Percentiles rank a stretch among this genome's conserved stretches.
phyloP scores from a whole-genome alignment of 768 basidiomycete species.

The Amanita pseudoporphyria region DNA sequence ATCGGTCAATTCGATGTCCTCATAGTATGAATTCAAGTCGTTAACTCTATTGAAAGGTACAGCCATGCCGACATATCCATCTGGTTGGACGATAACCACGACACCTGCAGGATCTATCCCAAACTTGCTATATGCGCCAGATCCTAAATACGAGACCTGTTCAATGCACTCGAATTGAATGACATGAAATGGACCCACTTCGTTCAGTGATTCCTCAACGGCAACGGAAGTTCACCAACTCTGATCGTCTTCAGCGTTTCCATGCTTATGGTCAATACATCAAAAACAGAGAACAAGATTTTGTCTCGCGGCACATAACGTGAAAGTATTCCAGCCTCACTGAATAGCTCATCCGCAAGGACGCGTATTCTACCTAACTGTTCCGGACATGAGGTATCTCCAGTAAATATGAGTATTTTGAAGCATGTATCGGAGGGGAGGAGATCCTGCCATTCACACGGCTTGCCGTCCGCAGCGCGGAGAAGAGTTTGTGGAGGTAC shows the following conservation, averaged over 20 bases:
- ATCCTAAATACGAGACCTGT: conserved; percentile 28
- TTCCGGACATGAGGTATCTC: conserved; percentile 21
- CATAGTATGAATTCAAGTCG: background rate
- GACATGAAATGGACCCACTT: conserved; percentile 24
- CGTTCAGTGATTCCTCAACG: conserved; percentile 48
- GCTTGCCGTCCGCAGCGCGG: conserved; percentile 39
- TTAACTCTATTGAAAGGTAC: background rate
- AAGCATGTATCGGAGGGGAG: conserved; percentile 42
- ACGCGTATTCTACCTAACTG: background rate
- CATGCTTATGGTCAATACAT: conserved; percentile 32
- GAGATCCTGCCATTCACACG: conserved; percentile 44
- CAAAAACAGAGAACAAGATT: conserved; percentile 29
- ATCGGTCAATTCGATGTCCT: too few species aligned
- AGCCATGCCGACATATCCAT: conserved; percentile 4
- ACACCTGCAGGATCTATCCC: background rate
- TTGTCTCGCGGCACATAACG: conserved; percentile 19
- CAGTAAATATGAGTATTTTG: conserved; percentile 48
- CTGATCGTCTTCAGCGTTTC: conserved; percentile 28
- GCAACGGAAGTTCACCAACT: conserved; percentile 35
- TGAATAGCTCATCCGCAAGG: conserved; percentile 1
- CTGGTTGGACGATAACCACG: background rate
- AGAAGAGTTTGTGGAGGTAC: conserved; percentile 39
- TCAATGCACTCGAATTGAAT: background rate
- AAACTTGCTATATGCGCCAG: background rate
- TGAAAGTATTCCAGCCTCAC: conserved; percentile 21